Base-by-base conservation (phyloP, 768 basidiomycete genomes). In the Russula lepida region DNA sequence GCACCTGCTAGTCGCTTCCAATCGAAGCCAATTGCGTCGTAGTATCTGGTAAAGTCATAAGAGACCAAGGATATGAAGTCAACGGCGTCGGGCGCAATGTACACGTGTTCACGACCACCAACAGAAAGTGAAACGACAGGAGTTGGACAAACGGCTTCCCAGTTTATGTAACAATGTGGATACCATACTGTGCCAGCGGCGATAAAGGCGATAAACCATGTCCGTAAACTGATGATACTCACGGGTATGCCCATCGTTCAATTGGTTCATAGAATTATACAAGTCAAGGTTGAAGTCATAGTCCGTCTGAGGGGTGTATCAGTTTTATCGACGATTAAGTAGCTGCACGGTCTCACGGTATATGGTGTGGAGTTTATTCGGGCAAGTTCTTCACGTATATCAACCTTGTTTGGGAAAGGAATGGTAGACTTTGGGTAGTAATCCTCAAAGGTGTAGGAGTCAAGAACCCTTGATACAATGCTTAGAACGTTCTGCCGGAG, bases 201-300 rank as follows among this genome's bases (percentile, higher is more conserved):
- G 27, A 57, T 49, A 21, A 41, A 27, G 4, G 19, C 19, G 3
- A 13, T 21, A 12, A 13, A 21, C 32, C 32, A 37, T 15, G 28
- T 21, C 9, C 37, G 19, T 4, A 41, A 21, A 35, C 23, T 23
- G 53, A 44, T 32, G 4, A 28, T 19, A 68, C 77, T 44, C 69
- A 82, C 84, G 75, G 21, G 85, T 86, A 64, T 85, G 85, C 2
- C 84, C 84, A 67, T 86, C 84, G 66, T 86, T 86, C 50, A 86
- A 65, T 50, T 76, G 76, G 30, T 78, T 83, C 0, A 78, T 77
- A 63, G 81, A 78, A 53, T 81, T 75, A 63, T 81, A 85, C 25
- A 86, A 67, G 41, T 78, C 84, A 48, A 74, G 74, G 67, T 80
- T 84, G 72, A 86, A 85, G 68, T 84, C 84, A 62, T 84, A 86